phyloP scores from a whole-genome alignment of 129 eudicot species.

The Oenanthe sinensis region DNA sequence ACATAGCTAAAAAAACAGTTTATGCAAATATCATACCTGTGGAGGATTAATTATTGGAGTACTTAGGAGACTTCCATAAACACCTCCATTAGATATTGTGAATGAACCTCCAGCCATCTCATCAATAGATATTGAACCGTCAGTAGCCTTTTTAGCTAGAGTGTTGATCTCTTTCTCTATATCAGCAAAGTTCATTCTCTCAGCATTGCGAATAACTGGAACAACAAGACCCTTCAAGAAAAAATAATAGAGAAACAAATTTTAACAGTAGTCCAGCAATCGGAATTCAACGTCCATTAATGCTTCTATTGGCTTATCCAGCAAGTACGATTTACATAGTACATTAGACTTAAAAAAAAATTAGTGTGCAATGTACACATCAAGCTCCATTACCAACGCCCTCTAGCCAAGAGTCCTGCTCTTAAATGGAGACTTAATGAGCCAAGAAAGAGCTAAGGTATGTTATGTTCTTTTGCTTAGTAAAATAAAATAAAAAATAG shows the following conservation, averaged over 20 bases:
- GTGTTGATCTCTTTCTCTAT: conserved; percentile 60
- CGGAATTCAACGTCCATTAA: neutral
- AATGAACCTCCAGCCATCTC: conserved; percentile 76
- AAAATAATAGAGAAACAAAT: neutral
- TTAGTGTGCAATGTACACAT: neutral
- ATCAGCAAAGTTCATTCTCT: conserved; percentile 72
- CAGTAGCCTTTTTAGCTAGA: conserved; percentile 55
- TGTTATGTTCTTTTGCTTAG: neutral
- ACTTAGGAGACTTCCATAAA: conserved; percentile 64
- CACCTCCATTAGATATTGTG: conserved; percentile 66
- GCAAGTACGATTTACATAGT: neutral
- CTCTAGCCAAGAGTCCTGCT: neutral
- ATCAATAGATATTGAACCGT: conserved; percentile 54
- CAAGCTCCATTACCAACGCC: neutral
- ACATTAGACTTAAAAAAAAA: neutral
- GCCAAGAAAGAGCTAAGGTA: neutral
- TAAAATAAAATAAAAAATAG: neutral
- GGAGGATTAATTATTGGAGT: conserved; percentile 70
- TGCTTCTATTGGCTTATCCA: neutral
- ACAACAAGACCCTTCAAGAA: conserved; percentile 73
- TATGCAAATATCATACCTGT: conserved; percentile 28
- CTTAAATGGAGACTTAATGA: neutral
- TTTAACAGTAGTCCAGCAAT: neutral
- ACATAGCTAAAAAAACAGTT: neutral
- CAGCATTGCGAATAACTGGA: conserved; percentile 74